Conservation (phyloP, 176 grass and related monocot species). For the barley (Hordeum vulgare) region DNA sequence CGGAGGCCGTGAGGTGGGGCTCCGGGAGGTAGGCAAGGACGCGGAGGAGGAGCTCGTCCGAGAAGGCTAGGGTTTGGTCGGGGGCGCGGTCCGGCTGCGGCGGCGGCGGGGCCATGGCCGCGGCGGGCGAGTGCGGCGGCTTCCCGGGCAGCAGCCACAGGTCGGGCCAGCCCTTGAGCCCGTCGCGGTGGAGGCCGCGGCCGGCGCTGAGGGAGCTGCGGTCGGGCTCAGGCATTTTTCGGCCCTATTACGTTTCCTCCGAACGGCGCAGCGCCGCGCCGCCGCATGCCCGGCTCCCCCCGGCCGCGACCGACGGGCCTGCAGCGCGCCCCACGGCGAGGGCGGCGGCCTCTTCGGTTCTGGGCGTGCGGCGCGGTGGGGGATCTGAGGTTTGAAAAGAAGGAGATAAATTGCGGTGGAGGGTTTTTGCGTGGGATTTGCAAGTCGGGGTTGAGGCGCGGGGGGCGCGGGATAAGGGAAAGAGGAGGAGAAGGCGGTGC, state of each 20-base stretch:
- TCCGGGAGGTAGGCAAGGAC: conserved; percentile 54
- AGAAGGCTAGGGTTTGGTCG: conserved; percentile 49
- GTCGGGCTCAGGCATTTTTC: conserved; percentile 36
- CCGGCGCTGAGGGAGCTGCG: conserved; percentile 7
- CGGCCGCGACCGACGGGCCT: background rate
- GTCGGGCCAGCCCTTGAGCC: conserved; percentile 37
- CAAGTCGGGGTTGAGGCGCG: background rate
- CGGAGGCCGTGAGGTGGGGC: conserved; percentile 32
- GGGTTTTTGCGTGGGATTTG: conserved; percentile 15
- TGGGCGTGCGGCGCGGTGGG: background rate
- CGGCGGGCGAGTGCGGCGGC: conserved; percentile 22
- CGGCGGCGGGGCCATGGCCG: background rate
- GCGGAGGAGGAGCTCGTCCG: conserved; percentile 56
- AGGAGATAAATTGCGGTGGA: background rate
- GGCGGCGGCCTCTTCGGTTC: background rate
- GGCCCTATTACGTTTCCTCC: background rate
- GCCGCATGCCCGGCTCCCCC: background rate
- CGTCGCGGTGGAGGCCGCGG: background rate
- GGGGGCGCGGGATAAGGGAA: conserved; percentile 1
- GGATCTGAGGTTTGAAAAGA: conserved; percentile 23
- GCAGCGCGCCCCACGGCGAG: background rate
- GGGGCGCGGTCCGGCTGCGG: background rate
- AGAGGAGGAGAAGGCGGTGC: background rate
- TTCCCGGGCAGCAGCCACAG: conserved; percentile 19
- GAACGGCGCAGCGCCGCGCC: background rate